phyloP scores from a whole-genome alignment of 495 filamentous ascomycete genomes.

The Xylaria palmicola region DNA sequence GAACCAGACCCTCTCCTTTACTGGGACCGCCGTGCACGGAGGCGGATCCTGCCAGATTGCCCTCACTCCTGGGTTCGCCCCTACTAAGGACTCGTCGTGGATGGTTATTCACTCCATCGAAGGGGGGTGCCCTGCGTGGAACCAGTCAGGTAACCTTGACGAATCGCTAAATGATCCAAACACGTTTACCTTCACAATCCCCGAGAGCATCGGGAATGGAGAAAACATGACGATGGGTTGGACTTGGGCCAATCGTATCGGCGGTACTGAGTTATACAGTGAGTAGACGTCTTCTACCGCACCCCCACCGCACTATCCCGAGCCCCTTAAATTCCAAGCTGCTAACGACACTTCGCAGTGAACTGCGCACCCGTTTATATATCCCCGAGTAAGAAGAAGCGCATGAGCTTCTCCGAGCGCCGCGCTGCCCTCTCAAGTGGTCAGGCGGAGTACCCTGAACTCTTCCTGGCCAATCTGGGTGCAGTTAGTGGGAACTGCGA shows the following conservation, averaged over 20 bases:
- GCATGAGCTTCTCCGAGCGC: slow-evolving; percentile 43
- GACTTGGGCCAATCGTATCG: slow-evolving; percentile 43
- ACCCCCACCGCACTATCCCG: neutral
- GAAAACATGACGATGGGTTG: slow-evolving; percentile 70
- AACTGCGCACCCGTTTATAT: slow-evolving; percentile 27
- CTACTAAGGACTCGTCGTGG: slow-evolving; percentile 57
- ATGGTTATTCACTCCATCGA: slow-evolving; percentile 82
- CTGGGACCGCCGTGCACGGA: slow-evolving; percentile 68
- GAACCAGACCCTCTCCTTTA: slow-evolving; percentile 52
- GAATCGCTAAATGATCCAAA: slow-evolving; percentile 26
- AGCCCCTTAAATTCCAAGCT: neutral
- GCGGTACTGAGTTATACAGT: slow-evolving; percentile 54
- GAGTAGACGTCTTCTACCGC: neutral
- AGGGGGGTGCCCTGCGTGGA: slow-evolving; percentile 68
- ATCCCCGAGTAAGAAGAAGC: slow-evolving; percentile 21
- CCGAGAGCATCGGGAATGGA: slow-evolving; percentile 51
- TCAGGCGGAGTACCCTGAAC: slow-evolving; percentile 61
- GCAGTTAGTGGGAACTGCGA: slow-evolving; percentile 53
- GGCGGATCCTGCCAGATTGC: slow-evolving; percentile 87
- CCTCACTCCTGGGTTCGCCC: slow-evolving; percentile 61
- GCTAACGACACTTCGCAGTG: neutral
- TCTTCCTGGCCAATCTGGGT: slow-evolving; percentile 76
- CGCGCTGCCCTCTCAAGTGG: slow-evolving; percentile 29
- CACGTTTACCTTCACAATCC: slow-evolving; percentile 58
- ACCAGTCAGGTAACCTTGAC: slow-evolving; percentile 41